Evolutionary conservation across 257 asterid genomes (phyloP).

Genomic region (Solanum pinnatisectum): DNA sequence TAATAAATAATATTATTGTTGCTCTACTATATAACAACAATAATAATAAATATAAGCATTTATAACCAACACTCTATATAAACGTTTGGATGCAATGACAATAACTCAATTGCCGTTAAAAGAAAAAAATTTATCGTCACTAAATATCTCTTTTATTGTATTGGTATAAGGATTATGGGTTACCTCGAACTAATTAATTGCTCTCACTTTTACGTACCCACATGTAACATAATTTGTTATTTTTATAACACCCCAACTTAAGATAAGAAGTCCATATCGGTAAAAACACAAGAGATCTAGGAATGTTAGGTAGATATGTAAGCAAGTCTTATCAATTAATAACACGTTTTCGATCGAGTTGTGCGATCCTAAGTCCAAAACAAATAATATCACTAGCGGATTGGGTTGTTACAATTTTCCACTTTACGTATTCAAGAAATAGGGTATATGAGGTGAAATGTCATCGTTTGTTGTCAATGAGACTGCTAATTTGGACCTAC

Average conservation of each 20-base stretch:
- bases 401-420: neutral
- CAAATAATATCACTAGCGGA: too few relatives aligned
- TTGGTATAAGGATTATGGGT: neutral
- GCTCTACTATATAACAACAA: too few relatives aligned
- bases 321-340: too few relatives aligned
- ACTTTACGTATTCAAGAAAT: neutral
- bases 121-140: too few relatives aligned
- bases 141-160: too few relatives aligned
- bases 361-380: accelerated
- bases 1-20: too few relatives aligned
- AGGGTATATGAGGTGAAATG: neutral
- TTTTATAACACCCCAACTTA: neutral
- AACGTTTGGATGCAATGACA: too few relatives aligned
- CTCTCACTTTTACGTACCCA: neutral
- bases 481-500: neutral
- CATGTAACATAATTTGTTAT: neutral
- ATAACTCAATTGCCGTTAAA: too few relatives aligned
- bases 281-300: accelerated
- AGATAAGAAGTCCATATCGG: accelerated
- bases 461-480: neutral
- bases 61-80: too few relatives aligned
- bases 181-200: neutral
- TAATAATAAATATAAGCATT: neutral
- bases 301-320: accelerated
- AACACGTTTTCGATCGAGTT: too few relatives aligned